Evolutionary conservation across 179 eudicot species (phyloP).

Genomic region (Silene vulgaris): DNA sequence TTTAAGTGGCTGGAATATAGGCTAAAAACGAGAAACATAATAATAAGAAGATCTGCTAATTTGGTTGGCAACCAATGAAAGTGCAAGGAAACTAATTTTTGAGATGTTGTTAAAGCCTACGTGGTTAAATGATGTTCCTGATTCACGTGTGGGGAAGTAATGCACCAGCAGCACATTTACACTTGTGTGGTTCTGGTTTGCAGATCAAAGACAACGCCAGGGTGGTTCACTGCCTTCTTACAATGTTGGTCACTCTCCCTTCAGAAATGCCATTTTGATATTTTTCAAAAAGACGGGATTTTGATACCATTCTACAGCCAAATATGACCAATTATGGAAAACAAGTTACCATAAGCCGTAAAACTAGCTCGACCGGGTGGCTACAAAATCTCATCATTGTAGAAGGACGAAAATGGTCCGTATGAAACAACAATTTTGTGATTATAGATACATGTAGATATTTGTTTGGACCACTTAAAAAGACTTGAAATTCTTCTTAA

Average conservation of each 20-base stretch:
- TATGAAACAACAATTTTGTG: too few species aligned
- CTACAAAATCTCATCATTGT: too few species aligned
- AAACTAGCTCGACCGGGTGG: too few species aligned
- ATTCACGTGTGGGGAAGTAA: conserved; percentile 11
- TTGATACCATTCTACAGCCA: too few species aligned
- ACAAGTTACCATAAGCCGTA: too few species aligned
- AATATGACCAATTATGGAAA: too few species aligned
- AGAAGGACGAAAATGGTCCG: too few species aligned
- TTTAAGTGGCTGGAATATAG: conserved; percentile 7
- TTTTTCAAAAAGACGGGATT: too few species aligned
- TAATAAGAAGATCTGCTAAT: not conserved
- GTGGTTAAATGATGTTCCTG: conserved; percentile 15
- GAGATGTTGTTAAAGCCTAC: conserved; percentile 9
- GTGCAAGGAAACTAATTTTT: not conserved
- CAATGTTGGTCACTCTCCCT: too few species aligned
- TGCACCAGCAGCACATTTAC: conserved; percentile 13
- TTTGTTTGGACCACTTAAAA: conserved; percentile 1
- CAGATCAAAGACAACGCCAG: not conserved
- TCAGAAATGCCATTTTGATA: too few species aligned
- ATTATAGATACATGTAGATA: not conserved
- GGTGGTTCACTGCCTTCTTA: not conserved
- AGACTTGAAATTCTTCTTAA: too few species aligned
- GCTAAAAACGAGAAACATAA: not conserved
- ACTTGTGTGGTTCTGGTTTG: conserved; percentile 8
- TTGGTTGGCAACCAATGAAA: conserved; percentile 17